phyloP scores from a whole-genome alignment of 495 filamentous ascomycete species.

The Podospora pseudopauciseta region DNA sequence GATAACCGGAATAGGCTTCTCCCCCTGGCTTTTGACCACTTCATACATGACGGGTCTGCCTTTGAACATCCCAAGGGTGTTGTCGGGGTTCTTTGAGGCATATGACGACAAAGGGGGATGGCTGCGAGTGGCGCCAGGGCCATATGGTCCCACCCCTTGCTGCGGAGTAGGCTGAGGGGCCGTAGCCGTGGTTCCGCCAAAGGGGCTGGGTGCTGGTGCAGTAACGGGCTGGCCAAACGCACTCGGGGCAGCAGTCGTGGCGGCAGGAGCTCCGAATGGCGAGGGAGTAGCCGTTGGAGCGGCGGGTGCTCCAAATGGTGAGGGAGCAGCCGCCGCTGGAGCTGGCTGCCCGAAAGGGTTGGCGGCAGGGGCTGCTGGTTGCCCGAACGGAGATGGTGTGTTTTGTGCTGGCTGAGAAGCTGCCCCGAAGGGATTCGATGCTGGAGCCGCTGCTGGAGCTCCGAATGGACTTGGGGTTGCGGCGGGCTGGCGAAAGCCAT shows the following conservation, averaged over 20 bases:
- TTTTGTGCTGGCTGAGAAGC: slow-evolving; percentile 1
- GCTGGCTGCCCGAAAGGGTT: slow-evolving; percentile 24
- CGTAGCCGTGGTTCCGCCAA: not conserved
- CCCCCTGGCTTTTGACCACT: slow-evolving; percentile 13
- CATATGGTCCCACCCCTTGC: slow-evolving; percentile 34
- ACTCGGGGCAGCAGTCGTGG: slow-evolving; percentile 5
- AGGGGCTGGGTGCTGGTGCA: slow-evolving; percentile 4
- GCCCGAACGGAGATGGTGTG: slow-evolving; percentile 3
- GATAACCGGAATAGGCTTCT: slow-evolving; percentile 33
- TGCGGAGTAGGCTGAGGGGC: not conserved
- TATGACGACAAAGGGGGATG: slow-evolving; percentile 43
- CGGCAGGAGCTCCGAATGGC: slow-evolving; percentile 14
- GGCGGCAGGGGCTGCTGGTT: not conserved
- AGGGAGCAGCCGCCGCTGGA: slow-evolving; percentile 3
- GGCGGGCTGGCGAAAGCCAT: slow-evolving; percentile 28
- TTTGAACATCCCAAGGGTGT: slow-evolving; percentile 39
- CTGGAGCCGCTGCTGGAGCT: too few relatives aligned
- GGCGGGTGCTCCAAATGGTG: not conserved
- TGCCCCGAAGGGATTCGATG: slow-evolving; percentile 3
- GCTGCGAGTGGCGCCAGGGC: slow-evolving; percentile 38
- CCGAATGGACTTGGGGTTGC: slow-evolving; percentile 29
- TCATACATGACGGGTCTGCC: slow-evolving; percentile 40
- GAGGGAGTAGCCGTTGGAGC: not conserved
- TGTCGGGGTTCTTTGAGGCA: slow-evolving; percentile 29
- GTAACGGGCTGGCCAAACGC: slow-evolving; percentile 27